These are phyloP conservation scores for Tardiomyces depauwii DNA, from an alignment of 1,139 yeast genomes.

Conservation along the genomic window DNA sequence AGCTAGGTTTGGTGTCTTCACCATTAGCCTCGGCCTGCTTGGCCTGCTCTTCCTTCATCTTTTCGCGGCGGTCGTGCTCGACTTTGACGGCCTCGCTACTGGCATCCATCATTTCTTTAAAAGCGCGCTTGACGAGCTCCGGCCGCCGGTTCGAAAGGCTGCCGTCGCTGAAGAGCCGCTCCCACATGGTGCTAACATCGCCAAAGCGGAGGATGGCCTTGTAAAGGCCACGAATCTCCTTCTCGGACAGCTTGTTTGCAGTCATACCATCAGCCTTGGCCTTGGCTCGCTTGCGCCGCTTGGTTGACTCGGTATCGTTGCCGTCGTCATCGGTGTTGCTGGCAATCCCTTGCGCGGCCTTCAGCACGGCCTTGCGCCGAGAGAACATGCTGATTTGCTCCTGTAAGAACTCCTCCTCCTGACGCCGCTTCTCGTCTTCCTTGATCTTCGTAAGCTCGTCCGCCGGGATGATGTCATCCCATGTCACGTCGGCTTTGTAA, in stretches of 20 bases:
- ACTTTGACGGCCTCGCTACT: constrained; percentile 53
- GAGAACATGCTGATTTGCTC: constrained; percentile 85
- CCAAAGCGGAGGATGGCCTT: constrained; percentile 77
- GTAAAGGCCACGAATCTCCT: constrained; percentile 80
- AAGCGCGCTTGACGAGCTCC: constrained; percentile 67
- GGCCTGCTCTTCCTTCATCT: constrained; percentile 45
- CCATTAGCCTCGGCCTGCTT: constrained; percentile 21
- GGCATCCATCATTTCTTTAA: constrained; percentile 52
- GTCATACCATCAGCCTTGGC: constrained; percentile 27
- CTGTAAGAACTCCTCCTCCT: constrained; percentile 76
- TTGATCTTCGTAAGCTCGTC: constrained; percentile 83
- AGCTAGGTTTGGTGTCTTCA: constrained; percentile 27
- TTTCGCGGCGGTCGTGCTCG: constrained; percentile 59
- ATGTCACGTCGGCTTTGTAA: constrained; percentile 94
- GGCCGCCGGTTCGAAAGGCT: constrained; percentile 79
- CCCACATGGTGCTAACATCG: constrained; percentile 72
- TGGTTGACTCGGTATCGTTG: constrained; percentile 30
- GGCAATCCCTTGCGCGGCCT: constrained; percentile 33
- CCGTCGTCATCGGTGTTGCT: constrained; percentile 32
- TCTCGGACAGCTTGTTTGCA: constrained; percentile 59
- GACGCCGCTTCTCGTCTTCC: constrained; percentile 78
- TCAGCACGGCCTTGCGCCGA: constrained; percentile 56
- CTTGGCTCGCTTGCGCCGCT: constrained; percentile 15
- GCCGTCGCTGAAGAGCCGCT: constrained; percentile 81
- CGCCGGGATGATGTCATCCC: constrained; percentile 99